Evolutionary conservation across 139 green algal genomes (phyloP).

Genomic region (Chlamydomonas sp.): DNA sequence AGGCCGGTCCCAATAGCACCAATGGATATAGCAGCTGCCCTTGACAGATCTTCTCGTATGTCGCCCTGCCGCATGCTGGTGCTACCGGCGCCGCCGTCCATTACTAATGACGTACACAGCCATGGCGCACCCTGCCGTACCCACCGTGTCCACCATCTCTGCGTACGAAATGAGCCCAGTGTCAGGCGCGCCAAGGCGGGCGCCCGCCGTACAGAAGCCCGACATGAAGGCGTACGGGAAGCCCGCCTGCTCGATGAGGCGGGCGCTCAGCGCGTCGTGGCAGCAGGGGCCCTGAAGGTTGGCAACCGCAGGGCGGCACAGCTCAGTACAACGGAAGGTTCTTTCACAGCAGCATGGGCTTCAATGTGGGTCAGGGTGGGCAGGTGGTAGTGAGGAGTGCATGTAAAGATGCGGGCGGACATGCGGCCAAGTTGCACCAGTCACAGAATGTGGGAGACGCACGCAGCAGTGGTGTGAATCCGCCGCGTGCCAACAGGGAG

Average conservation of each 20-base stretch:
- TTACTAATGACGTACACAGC: no score
- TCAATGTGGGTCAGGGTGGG: neutral
- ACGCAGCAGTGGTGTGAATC: no score
- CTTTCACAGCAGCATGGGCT: neutral
- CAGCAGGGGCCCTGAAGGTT: slow-evolving; percentile 77
- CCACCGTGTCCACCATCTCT: slow-evolving; percentile 87
- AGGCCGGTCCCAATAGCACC: no score
- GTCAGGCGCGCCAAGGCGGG: slow-evolving; percentile 82
- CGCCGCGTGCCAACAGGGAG: no score
- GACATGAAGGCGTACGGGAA: slow-evolving; percentile 91
- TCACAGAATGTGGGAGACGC: neutral
- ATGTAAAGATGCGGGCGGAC: no score
- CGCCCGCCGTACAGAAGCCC: slow-evolving; percentile 86
- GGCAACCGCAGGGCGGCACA: neutral
- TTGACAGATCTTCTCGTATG: no score
- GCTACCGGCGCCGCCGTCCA: no score
- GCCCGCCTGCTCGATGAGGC: slow-evolving; percentile 83
- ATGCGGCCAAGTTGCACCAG: neutral
- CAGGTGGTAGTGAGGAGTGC: no score
- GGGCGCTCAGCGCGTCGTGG: slow-evolving; percentile 83
- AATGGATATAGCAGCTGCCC: no score
- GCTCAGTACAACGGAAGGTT: neutral
- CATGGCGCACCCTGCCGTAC: neutral
- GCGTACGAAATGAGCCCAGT: slow-evolving; percentile 85
- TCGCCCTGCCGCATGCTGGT: no score